Evolutionary conservation across 129 eudicot genomes (phyloP).

Genomic region (Kitagawia praeruptora): DNA sequence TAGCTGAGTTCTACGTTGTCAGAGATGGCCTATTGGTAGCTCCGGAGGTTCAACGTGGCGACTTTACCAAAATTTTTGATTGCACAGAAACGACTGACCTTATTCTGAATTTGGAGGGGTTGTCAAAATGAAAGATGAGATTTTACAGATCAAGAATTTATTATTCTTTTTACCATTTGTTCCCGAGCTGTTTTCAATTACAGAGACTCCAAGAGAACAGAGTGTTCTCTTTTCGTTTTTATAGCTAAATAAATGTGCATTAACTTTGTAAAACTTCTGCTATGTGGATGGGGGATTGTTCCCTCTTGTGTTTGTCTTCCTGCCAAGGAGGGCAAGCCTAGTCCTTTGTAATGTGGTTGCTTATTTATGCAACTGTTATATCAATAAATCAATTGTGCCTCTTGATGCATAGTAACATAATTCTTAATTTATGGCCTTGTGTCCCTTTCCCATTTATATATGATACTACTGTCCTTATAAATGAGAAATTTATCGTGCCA

Average conservation of each 20-base stretch:
- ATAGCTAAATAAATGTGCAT: neutral
- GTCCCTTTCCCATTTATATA: too few relatives aligned
- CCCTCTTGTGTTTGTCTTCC: neutral
- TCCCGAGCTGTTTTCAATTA: too few relatives aligned
- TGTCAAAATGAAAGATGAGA: too few relatives aligned
- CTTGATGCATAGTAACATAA: too few relatives aligned
- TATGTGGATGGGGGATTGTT: neutral
- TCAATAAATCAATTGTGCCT: too few relatives aligned
- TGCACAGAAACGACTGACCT: neutral
- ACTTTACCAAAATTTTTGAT: too few relatives aligned
- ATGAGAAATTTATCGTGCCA: too few relatives aligned
- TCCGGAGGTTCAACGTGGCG: neutral
- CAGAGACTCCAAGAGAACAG: neutral
- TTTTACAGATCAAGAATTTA: too few relatives aligned
- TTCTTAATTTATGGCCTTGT: too few relatives aligned
- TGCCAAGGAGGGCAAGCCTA: neutral
- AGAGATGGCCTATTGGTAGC: neutral
- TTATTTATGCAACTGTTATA: neutral
- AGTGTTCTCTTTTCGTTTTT: too few relatives aligned
- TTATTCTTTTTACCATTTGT: too few relatives aligned
- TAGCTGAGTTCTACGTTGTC: neutral
- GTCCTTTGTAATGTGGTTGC: neutral
- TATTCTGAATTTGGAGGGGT: neutral
- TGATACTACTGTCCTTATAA: too few relatives aligned
- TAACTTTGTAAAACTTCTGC: neutral